Base-by-base conservation (phyloP, 257 asterid species). In the Linaria vulgaris region DNA sequence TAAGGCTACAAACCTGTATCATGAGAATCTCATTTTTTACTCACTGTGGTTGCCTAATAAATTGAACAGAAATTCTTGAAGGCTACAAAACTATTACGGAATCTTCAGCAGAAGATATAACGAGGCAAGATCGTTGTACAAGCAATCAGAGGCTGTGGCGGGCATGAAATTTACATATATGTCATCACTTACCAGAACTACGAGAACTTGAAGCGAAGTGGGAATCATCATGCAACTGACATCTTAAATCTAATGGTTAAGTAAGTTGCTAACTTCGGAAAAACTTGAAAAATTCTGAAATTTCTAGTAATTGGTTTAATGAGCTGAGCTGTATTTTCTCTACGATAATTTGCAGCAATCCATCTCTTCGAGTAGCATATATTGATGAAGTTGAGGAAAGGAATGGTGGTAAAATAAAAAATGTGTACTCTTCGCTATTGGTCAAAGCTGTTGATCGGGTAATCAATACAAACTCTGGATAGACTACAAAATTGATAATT, bases 221-320 rank as follows among this genome's bases (percentile, higher is more conserved):
- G 97, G 52, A 97, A 94, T 81, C 96, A 97, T 15, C 97, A 88
- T 61, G 97, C 99, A 59, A 94, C 99, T 23, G 99, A 94, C 74
- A 94, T 94, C 77, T 75, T 94, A 68, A 94, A 94, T 75, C 81
- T 94, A 80, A 83, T 94, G 99, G 99, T 94, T 63, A 89, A 94
- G 99, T 94, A 84, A 74, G 99, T 83, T 73, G 62, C 43, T 11
- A 25, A 59, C 53, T 59, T 58, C 43, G 64, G 46, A 54, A 54
- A 39, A 54, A 44, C 50, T 59, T 49, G 13, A 52, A 72, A 43
- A 21, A 11, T 61, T 48, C 63, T 46, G 37, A 6, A 5, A 20
- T 39, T 48, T 30, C n/a, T 47, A 19, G 55, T 45, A 31, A 15
- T 53, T 27, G 52, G 58, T 1, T 48, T 27, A 47, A 62, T 69